These are phyloP conservation scores for Albizia julibrissin DNA, from an alignment of 306 rosid species.

Conservation along the genomic window DNA sequence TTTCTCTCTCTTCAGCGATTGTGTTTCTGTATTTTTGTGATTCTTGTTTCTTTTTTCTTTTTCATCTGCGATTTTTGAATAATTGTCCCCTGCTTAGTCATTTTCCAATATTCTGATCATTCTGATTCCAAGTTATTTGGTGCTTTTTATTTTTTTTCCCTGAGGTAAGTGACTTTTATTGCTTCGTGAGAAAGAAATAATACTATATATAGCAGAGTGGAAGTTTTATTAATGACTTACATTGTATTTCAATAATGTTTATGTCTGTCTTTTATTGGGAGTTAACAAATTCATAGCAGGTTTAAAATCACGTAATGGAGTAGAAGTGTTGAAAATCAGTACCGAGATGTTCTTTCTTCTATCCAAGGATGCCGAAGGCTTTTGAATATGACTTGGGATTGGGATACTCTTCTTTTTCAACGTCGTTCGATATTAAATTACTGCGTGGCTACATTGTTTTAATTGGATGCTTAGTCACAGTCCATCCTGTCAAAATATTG, in stretches of 20 bases:
- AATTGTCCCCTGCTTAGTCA: conserved; percentile 42
- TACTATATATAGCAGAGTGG: neutral
- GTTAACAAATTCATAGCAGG: conserved; percentile 11
- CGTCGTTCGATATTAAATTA: no score
- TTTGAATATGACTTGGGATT: conserved; percentile 17
- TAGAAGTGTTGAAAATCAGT: conserved; percentile 19
- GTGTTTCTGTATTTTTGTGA: no score
- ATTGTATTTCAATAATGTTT: conserved; percentile 18
- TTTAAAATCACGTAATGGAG: conserved; percentile 2
- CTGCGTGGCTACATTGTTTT: no score
- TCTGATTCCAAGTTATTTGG: conserved; percentile 10
- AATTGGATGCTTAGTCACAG: no score
- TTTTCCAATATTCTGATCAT: conserved; percentile 63
- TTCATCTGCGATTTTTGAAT: no score
- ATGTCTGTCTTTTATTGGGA: conserved; percentile 12
- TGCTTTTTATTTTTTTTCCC: neutral
- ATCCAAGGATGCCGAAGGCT: conserved; percentile 8
- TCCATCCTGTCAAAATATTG: no score
- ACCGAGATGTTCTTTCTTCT: conserved; percentile 13
- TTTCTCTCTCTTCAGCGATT: no score
- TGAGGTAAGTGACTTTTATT: neutral
- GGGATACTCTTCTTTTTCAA: no score
- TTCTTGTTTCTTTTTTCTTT: no score
- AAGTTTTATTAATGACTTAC: conserved; percentile 13
- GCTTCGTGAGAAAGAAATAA: neutral